A percentile compares a stretch with the other conserved stretches of the same genome.
phyloP scores from a whole-genome alignment of 495 filamentous ascomycete genomes.

The Aspergillus baeticus region DNA sequence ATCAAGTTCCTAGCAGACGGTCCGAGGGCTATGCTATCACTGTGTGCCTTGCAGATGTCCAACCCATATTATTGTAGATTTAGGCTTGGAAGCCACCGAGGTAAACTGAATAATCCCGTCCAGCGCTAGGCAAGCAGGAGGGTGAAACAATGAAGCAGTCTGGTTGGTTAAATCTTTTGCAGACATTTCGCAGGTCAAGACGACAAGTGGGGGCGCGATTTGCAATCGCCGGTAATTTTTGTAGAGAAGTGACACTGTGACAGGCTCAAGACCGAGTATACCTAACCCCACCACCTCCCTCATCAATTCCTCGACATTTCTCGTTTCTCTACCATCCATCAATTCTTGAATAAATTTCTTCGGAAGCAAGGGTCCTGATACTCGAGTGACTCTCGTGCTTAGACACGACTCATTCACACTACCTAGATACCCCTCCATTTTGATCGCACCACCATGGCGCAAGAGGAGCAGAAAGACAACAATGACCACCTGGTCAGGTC shows the following conservation, averaged over 20 bases:
- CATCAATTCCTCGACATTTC: neutral
- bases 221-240: conserved; percentile 9
- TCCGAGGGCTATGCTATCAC: too few species aligned
- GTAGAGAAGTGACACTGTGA: too few species aligned
- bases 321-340: neutral
- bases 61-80: too few species aligned
- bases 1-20: too few species aligned
- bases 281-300: conserved; percentile 14
- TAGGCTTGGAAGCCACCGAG: too few species aligned
- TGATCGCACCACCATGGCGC: conserved; percentile 20
- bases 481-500: conserved; percentile 75
- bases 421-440: neutral
- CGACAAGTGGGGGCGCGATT: conserved; percentile 7
- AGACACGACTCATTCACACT: neutral
- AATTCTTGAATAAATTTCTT: neutral
- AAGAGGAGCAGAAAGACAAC: conserved; percentile 34
- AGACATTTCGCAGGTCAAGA: neutral
- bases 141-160: neutral
- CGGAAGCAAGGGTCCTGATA: neutral
- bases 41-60: too few species aligned
- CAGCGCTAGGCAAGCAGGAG: neutral
- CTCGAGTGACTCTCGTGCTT: neutral
- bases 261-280: too few species aligned
- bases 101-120: too few species aligned
- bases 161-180: conserved; percentile 5